These are phyloP conservation scores for Blakeslea trispora DNA, from an alignment of 371 early-diverging fungal species.

Conservation along the genomic window DNA sequence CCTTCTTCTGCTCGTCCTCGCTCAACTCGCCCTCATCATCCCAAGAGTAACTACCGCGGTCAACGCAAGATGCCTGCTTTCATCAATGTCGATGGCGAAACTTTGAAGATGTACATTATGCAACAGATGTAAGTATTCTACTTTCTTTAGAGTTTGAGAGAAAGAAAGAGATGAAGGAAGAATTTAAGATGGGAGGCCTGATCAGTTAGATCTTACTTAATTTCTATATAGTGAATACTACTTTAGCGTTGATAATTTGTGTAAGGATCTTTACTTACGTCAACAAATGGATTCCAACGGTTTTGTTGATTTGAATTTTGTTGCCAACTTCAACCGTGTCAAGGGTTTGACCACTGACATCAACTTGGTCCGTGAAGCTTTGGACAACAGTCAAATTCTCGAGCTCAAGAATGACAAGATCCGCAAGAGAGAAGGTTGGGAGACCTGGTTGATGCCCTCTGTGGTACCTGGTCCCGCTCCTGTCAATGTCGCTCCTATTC, in stretches of 20 bases:
- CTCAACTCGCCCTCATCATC: conserved; percentile 9
- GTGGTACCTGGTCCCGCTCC: conserved; percentile 26
- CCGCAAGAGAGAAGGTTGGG: conserved; percentile 77
- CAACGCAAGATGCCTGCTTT: conserved; percentile 44
- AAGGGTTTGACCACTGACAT: conserved; percentile 69
- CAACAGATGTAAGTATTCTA: conserved; percentile 68
- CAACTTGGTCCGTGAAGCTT: conserved; percentile 60
- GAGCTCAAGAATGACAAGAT: conserved; percentile 66
- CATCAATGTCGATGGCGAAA: conserved; percentile 52
- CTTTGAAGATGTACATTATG: conserved; percentile 58
- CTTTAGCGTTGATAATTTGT: conserved; percentile 93
- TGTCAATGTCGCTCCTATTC: conserved; percentile 13
- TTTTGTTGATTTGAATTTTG: conserved; percentile 69
- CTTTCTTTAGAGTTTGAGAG: too few species aligned
- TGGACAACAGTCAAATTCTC: conserved; percentile 54
- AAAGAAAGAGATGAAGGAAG: too few species aligned
- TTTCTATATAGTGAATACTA: conserved; percentile 73
- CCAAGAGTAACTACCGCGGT: conserved; percentile 23
- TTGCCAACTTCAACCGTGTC: conserved; percentile 89
- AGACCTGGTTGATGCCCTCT: conserved; percentile 68
- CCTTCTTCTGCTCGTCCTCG: conserved; percentile 12
- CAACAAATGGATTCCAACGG: conserved; percentile 85
- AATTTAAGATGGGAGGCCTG: too few species aligned
- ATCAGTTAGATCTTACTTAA: not conserved
- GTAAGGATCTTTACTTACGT: conserved; percentile 92